phyloP scores from a whole-genome alignment of 129 eudicot genomes.

The Logfia minima region DNA sequence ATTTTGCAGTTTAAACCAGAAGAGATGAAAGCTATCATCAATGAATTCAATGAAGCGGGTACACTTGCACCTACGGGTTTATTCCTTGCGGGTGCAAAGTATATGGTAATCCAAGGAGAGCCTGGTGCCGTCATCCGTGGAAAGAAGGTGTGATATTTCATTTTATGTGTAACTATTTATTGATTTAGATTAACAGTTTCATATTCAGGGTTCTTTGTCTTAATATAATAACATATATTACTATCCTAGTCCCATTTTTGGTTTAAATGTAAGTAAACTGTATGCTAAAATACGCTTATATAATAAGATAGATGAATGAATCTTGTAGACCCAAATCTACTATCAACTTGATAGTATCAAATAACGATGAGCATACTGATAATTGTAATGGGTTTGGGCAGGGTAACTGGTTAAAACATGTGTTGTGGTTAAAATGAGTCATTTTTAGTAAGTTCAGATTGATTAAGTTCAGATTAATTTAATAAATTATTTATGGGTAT shows the following conservation, averaged over 20 bases:
- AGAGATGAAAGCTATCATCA: slow-evolving; percentile 48
- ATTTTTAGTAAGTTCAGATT: background rate
- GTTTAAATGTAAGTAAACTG: too few species aligned
- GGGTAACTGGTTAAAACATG: background rate
- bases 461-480: background rate
- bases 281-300: too few species aligned
- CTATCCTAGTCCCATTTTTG: too few species aligned
- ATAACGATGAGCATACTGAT: background rate
- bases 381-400: background rate
- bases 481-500: too few species aligned
- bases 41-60: slow-evolving; percentile 61
- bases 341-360: background rate
- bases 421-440: background rate
- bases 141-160: slow-evolving; percentile 44
- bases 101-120: slow-evolving; percentile 68
- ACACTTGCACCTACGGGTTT: slow-evolving; percentile 67
- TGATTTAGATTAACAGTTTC: too few species aligned
- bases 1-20: slow-evolving; percentile 47
- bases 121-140: slow-evolving; percentile 66
- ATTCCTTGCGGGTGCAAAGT: slow-evolving; percentile 52
- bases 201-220: too few species aligned
- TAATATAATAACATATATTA: background rate
- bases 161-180: background rate
- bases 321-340: background rate
- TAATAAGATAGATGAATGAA: too few species aligned